Conservation (phyloP, 768 basidiomycete species). For the Nidula microcarpa region DNA sequence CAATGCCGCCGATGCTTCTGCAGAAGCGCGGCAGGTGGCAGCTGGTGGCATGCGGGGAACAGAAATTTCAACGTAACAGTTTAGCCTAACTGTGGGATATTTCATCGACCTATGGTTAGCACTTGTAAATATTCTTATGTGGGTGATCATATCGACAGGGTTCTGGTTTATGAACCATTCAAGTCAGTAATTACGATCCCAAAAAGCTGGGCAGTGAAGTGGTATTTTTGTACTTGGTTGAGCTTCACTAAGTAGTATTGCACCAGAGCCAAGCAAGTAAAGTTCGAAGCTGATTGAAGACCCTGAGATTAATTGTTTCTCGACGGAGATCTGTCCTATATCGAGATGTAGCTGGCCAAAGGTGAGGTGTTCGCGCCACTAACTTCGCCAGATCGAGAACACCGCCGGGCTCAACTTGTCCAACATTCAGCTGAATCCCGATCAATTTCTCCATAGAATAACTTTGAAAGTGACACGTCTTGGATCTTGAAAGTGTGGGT, state of each 20-base stretch:
- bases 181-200: too few species aligned
- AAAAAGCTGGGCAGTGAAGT: too few species aligned
- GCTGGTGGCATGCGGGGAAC: too few species aligned
- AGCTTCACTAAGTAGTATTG: too few species aligned
- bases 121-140: too few species aligned
- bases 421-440: neutral
- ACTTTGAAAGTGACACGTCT: neutral
- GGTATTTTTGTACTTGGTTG: too few species aligned
- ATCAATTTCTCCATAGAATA: neutral
- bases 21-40: neutral
- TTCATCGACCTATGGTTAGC: neutral
- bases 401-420: neutral
- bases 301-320: slow-evolving; percentile 6
- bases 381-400: neutral
- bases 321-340: neutral
- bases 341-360: neutral
- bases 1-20: neutral
- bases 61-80: neutral
- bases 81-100: slow-evolving; percentile 19
- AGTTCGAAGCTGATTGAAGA: neutral
- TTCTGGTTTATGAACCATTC: too few species aligned
- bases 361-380: neutral
- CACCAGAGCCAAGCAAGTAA: too few species aligned
- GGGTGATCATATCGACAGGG: too few species aligned
- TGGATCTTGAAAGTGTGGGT: too few species aligned